Evolutionary conservation across 2,329 filamentous ascomycete species (phyloP), one percentile per base, ranked within the genome.

Genomic region (Podosphaera xanthii): DNA sequence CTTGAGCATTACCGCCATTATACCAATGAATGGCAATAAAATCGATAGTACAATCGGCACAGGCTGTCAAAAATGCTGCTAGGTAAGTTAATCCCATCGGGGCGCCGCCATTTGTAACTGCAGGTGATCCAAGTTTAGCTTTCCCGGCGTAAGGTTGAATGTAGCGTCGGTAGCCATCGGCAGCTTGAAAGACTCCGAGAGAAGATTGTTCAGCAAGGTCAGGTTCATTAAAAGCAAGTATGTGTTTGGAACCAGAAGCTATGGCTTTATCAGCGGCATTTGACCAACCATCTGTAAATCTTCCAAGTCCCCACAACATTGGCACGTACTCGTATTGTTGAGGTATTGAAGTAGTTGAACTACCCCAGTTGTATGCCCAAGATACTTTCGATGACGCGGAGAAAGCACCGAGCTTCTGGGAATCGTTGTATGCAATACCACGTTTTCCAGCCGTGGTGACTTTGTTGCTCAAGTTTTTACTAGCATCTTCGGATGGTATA

Each of bases 201-300:
- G 82, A 78, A 65, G 80, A 72, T 71, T 86, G 82, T n/a, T 68
- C 67, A 10, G 64, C 64, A 62, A 76, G 75, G 69, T 87, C 84
- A 53, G 81, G 81, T 75, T 87, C 83, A 75, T 87, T 87, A 77
- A 85, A 86, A 69, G 76, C 75, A 67, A 86, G 75, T 59, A 86
- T 69, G 65, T 76, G 73, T 62, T 74, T 77, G 63, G 76, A 71
- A 59, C 82, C 83, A 10, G 68, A 68, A 57, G 69, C 64, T 62
- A 85, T 76, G 62, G 79, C 78, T 14, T 69, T 67, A 58, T 75
- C 68, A 53, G 76, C 80, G 62, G 76, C 74, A 12, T 61, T 53
- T 38, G 66, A 64, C 81, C 82, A 87, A 65, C 66, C 68, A 59
- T 64, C 59, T 59, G 74, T 74, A 69, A 77, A 74, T 8, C 66